Conservation (phyloP, 2,329 filamentous ascomycete genomes). For the Colletotrichum higginsianum region DNA sequence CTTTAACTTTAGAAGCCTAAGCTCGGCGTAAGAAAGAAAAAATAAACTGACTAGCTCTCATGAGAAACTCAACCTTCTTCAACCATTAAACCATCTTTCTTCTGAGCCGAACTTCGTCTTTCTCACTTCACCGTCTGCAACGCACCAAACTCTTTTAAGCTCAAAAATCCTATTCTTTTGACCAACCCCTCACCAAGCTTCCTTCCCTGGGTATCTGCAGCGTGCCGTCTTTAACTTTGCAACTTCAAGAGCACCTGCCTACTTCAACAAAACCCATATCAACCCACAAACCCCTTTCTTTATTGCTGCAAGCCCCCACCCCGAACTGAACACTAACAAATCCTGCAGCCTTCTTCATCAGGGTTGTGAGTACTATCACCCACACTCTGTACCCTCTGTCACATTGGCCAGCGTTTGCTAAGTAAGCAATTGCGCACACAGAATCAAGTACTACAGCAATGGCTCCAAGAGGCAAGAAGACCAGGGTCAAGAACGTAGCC, state of each 20-base stretch:
- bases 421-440: background rate
- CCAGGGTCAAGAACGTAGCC: background rate
- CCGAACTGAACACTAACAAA: background rate
- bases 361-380: background rate
- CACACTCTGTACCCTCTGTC: too few relatives aligned
- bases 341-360: background rate
- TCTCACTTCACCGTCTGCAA: too few relatives aligned
- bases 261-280: background rate
- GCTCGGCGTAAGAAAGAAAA: too few relatives aligned
- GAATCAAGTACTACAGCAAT: background rate
- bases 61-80: too few relatives aligned
- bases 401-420: background rate
- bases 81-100: too few relatives aligned
- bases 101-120: too few relatives aligned
- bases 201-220: background rate
- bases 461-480: background rate
- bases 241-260: background rate
- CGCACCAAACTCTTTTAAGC: too few relatives aligned
- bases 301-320: background rate
- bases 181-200: too few relatives aligned
- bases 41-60: too few relatives aligned
- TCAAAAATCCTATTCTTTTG: too few relatives aligned
- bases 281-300: background rate
- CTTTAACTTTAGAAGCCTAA: too few relatives aligned
- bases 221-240: background rate